Percentiles rank a stretch among this genome's conserved stretches.
These are phyloP conservation scores for Pseudogymnoascus destructans DNA, from an alignment of 2,329 filamentous ascomycete species.

Conservation along the genomic window DNA sequence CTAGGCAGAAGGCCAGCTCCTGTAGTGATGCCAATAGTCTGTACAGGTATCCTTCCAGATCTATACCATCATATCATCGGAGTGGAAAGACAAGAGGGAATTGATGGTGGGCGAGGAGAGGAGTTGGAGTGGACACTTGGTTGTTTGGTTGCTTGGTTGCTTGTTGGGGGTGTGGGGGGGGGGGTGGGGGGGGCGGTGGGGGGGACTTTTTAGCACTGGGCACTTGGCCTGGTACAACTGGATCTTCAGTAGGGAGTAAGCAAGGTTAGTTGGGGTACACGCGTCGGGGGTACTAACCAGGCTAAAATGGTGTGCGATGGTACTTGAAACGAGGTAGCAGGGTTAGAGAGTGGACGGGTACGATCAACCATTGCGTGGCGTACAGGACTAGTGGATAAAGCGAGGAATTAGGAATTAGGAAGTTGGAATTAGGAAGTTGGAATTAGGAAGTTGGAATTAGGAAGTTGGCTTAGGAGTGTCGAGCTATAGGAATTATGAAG, in stretches of 20 bases:
- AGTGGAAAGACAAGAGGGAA: not conserved
- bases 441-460: not conserved
- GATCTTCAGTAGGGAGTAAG: not conserved
- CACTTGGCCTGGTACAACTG: too few species aligned
- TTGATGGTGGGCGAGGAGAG: not conserved
- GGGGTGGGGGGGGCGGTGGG: too few species aligned
- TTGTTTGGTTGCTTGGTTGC: too few species aligned
- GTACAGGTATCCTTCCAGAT: not conserved
- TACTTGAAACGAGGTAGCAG: not conserved
- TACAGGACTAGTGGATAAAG: too few species aligned
- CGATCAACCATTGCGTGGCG: not conserved
- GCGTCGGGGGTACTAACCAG: not conserved
- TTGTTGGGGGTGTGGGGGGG: too few species aligned
- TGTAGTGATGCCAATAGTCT: conserved; percentile 10
- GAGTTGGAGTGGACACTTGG: not conserved
- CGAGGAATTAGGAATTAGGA: too few species aligned
- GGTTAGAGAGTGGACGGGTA: not conserved
- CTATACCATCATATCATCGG: conserved; percentile 1
- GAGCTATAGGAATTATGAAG: not conserved
- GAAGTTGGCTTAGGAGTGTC: not conserved
- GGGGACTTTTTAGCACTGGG: not conserved
- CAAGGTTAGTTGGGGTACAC: not conserved
- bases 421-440: not conserved
- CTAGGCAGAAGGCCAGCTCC: conserved; percentile 22
- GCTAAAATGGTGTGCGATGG: not conserved